Evolutionary conservation across 306 rosid genomes (phyloP).

Genomic region (Lupinus albus): DNA sequence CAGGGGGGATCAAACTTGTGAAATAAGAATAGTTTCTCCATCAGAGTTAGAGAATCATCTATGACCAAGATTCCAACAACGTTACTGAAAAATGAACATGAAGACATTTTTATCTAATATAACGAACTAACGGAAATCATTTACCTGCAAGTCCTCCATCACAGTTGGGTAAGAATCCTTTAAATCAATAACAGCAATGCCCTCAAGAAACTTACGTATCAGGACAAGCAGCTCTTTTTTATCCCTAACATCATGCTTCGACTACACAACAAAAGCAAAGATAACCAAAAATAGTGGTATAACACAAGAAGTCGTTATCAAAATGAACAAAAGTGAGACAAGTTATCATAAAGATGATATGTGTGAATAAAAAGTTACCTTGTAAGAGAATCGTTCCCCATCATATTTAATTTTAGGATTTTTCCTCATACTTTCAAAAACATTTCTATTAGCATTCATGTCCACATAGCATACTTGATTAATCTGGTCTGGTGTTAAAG

Average conservation of each 20-base stretch:
- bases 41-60: neutral
- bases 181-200: conserved; percentile 75
- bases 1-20: neutral
- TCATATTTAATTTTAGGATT: conserved; percentile 87
- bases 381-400: conserved; percentile 83
- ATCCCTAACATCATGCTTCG: conserved; percentile 80
- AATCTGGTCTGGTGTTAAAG: conserved; percentile 77
- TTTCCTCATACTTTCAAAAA: conserved; percentile 85
- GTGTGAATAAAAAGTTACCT: conserved; percentile 54
- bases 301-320: no score
- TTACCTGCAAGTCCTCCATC: conserved; percentile 88
- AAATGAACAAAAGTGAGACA: no score
- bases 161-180: conserved; percentile 52
- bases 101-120: no score
- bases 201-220: conserved; percentile 82
- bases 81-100: neutral
- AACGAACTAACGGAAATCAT: neutral
- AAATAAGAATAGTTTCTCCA: neutral
- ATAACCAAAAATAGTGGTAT: no score
- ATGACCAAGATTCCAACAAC: conserved; percentile 6
- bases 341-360: neutral
- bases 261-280: conserved; percentile 44
- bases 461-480: conserved; percentile 85
- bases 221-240: conserved; percentile 70
- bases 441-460: conserved; percentile 77